Evolutionary conservation across 352 stramenopile species (phyloP), one percentile per base, ranked within the genome.

Genomic region (Globisporangium okanoganense): DNA sequence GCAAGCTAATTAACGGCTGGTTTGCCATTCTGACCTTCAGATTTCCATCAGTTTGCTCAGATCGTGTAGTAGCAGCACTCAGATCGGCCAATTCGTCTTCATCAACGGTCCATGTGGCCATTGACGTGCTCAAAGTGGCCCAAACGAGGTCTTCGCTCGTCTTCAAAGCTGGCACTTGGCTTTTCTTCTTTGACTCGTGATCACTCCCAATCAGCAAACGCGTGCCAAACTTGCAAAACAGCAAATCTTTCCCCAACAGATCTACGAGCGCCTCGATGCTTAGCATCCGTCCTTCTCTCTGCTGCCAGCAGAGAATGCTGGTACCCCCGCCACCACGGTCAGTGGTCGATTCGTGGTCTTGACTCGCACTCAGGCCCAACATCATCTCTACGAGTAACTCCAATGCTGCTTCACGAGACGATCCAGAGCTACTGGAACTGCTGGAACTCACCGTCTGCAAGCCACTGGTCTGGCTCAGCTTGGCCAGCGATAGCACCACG

Each of bases 241-340:
- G 25, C 18, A 61, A 35, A 33, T 83, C 64, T 35, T 57, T 70
- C 13, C 79, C 78, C 2, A 92, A 48, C 4, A 87, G 62, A 8
- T 70, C 71, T 2, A 79, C 55, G 3, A 90, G 59, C 2, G 78
- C 40, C 0, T 92, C 82, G 18, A 92, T 76, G 47, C 78, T 84
- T 56, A 92, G 66, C n/a, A 92, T 64, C 14, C 79, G 70, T 6
- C 80, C 82, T 72, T 92, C 82, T 50, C 72, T 70, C n/a, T 73
- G 72, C 52, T 92, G 82, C 82, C 82, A 92, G 53, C 72, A 85
- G 4, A 78, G 65, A 22, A 29, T 55, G 22, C 47, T 58, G 29
- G 5, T 5, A 40, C 69, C 66, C 7, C 41, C 55, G 13, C 51
- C 54, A 16, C 54, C 54, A 18, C 12, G 3, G 29, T 6, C 14